Evolutionary conservation across 768 basidiomycete genomes (phyloP), one percentile per base, ranked within the genome.

Genomic region (Leccinum boreale): DNA sequence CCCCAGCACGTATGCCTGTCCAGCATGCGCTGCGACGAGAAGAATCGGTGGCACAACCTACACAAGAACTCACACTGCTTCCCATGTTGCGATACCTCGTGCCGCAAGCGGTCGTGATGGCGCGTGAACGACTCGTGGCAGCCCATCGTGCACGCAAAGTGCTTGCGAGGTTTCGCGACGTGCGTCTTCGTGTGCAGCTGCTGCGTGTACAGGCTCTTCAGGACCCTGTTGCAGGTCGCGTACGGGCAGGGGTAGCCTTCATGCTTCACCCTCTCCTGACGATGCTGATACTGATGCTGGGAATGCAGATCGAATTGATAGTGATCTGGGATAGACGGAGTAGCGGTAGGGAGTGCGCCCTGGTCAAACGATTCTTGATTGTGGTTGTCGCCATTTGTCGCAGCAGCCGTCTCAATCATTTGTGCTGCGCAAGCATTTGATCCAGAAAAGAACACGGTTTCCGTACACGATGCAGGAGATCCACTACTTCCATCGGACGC

Each of bases 1-100:
- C 35, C 14, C 55, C 55, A 56, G 28, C 55, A 56, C 19, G 47
- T 56, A n/a, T 56, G 55, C 26, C 55, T 56, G 21, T 56, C 36
- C 26, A 56, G 4, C 55, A 56, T 50, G 24, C 48, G 55, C 35
- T 56, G 47, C 48, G 48, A 50, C 6, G 55, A 56, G 17, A 56
- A 56, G 33, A 56, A 56, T 12, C 55, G n/a, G n/a, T 56, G 48
- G 48, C 55, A 56, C 17, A 26, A 36, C 8, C 28, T 50, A 36
- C 55, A 56, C 5, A 48, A 36, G 15, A 56, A 56, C 23, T 56
- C 55, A 28, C 55, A 56, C 26, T 42, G 48, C 21, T 56, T 56
- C 3, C 55, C 55, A 28, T 56, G 55, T 15, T 50, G 55, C 7
- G 55, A 36, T 1, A 56, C 48, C 7, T 56, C 55, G 48, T 56